Evolutionary conservation across 495 filamentous ascomycete species (phyloP), one percentile per base, ranked within the genome.

Genomic region (Tuber magnatum): DNA sequence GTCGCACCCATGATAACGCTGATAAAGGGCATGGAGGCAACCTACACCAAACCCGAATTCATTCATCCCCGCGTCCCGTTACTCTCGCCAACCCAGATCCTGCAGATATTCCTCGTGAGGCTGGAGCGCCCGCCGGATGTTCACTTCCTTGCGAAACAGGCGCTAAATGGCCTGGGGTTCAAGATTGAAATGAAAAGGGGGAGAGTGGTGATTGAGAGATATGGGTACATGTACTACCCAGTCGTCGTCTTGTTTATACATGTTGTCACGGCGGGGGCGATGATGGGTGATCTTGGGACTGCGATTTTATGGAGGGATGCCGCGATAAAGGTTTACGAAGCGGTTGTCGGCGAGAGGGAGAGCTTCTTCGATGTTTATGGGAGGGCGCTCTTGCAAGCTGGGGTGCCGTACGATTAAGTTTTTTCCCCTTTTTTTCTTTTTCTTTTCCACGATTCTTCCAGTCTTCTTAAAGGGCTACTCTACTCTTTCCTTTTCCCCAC

Each of bases 271-370:
- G 76, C 46, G 35, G 70, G 68, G 35, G 6, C 4, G 9, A 8
- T 40, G 18, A 35, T 1, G 8, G 74, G 70, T 18, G 40, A 72
- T 22, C 2, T 16, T 61, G 40, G 24, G 4, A 56, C 69, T 5
- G 76, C 74, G 10, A 43, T 42, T n/a, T 76, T 75, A 4, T 76
- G 75, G 28, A 14, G 48, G 39, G 39, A 68, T 22, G 7, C 73
- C 22, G 43, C 76, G 8, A 68, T 41, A 22, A 24, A 41, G 42
- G 56, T 78, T 24, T 77, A 71, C n/a, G 76, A 78, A 20, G 76
- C 73, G 35, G 32, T 48, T n/a, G 56, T 68, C 7, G 76, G 75
- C 5, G 71, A 77, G 39, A 73, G 10, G 10, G 65, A 18, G 16
- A 73, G 70, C 44, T 77, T 77, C 28, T 40, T 35, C n/a, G 65